Evolutionary conservation across 2,329 filamentous ascomycete genomes (phyloP).

Genomic region (Aspergillus sp.): DNA sequence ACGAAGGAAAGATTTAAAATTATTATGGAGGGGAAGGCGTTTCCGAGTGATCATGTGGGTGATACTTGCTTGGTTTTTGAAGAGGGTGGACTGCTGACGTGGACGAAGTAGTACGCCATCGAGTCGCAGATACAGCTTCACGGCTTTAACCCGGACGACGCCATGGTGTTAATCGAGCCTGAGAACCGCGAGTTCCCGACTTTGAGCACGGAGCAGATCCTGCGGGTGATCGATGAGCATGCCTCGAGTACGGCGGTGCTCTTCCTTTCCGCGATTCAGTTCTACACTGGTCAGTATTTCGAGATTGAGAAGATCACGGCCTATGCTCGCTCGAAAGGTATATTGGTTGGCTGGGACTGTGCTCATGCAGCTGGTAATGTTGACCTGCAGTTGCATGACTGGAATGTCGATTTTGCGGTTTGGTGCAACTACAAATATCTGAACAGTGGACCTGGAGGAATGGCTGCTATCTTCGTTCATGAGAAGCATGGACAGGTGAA

Average conservation of each 20-base stretch:
- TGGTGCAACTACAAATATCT: conserved; percentile 97
- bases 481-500: conserved; percentile 55
- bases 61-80: no score
- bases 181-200: conserved; percentile 47
- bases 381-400: conserved; percentile 70
- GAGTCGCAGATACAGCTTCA: conserved; percentile 73
- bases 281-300: conserved; percentile 83
- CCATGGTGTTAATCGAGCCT: conserved; percentile 69
- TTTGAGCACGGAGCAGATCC: conserved; percentile 63
- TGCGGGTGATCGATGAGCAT: conserved; percentile 67
- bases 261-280: conserved; percentile 81
- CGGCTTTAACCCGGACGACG: conserved; percentile 56
- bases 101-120: conserved; percentile 60
- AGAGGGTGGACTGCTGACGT: conserved; percentile 5
- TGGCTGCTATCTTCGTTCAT: conserved; percentile 76
- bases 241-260: conserved; percentile 66
- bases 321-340: conserved; percentile 63
- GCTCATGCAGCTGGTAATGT: conserved; percentile 84
- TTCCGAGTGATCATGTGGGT: conserved; percentile 71
- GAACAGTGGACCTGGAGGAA: conserved; percentile 75
- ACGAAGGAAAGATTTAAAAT: conserved; percentile 64
- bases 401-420: conserved; percentile 83
- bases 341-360: conserved; percentile 79
- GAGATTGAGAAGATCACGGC: conserved; percentile 75
- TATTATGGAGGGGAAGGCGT: conserved; percentile 82